Evolutionary conservation across 2,329 filamentous ascomycete genomes (phyloP), one percentile per base, ranked within the genome.

Genomic region (Phialophora chinensis): DNA sequence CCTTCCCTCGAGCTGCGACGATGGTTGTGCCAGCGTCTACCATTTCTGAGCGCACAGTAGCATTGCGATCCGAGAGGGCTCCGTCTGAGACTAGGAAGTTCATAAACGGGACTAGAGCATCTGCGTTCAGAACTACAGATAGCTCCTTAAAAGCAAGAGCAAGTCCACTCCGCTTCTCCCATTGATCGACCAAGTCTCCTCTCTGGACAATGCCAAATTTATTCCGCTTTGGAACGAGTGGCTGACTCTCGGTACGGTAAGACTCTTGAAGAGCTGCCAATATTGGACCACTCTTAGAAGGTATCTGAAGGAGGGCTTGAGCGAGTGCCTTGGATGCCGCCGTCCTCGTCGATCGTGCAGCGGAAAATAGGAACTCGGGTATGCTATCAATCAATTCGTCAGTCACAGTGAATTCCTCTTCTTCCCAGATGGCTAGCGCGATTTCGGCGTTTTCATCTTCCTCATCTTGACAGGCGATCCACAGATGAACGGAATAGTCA

Each of bases 191-290:
- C 11, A 93, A 82, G 71, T 98, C 92, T 75, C 90, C 88, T 80
- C 96, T 98, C 74, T 88, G 90, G 2, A 92, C 91, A 91, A 99
- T 97, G 62, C 96, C 95, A 75, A 92, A 98, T 70, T 94, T 90
- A 75, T 99, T 94, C 47, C 94, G 88, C 73, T 94, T 89, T 11
- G 93, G 92, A 55, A 90, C 87, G 66, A 90, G 88, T 1, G 93
- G 91, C 77, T 95, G 96, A 6, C 91, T 90, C 70, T 94, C 86
- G 69, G 93, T 88, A 53, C 84, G 78, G 76, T 99, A 99, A 1
- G 86, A 87, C 4, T 85, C 80, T 74, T 92, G 85, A 25, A 99
- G 82, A 62, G 84, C 83, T 52, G 83, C 79, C 14, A 97, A 79
- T 6, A 93, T 83, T 11, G 84, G 79, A 5, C 84, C 79, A 66